Base-by-base conservation (phyloP, 2,329 filamentous ascomycete species). In the Ceratocystiopsis sp. region DNA sequence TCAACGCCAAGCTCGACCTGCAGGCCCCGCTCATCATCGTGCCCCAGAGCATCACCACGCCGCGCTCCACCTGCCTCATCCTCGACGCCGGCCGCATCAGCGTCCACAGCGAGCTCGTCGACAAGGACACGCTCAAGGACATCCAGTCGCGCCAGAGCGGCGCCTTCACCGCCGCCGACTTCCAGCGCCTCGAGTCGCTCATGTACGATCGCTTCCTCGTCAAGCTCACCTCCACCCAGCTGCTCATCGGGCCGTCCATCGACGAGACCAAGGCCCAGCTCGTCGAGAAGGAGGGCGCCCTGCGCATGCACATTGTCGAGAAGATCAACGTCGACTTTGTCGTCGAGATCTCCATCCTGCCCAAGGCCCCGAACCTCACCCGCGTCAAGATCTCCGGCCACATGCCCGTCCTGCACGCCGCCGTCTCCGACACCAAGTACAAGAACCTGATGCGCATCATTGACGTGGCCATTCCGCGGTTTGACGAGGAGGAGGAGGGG, bases 161-260 rank as follows among this genome's bases (percentile, higher is more conserved):
- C 45, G 68, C 82, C 21, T 95, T 93, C 55, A 91, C 79, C 8
- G 84, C 93, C 14, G 79, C 89, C 47, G 93, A 99, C 55, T 85
- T 85, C 58, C 80, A 82, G 58, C 75, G 80, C 38, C 73, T 99
- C 4, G 86, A 96, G 58, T 83, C 81, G 15, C 69, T 94, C 52
- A 93, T 99, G 82, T 99, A 99, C 56, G 91, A 99, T 67, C 91
- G 86, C 44, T 99, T 98, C 59, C 67, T 85, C 37, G 74, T 99
- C 52, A 93, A 93, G 55, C 68, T 99, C 25, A 81, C 93, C 17
- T 93, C 89, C 0, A 98, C 91, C 0, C 91, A 99, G 59, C 78
- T 98, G 16, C 71, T 99, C 38, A 94, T 98, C 49, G 91, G 91
- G 0, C 86, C 87, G 0, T 93, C 89, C 0, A 84, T 98, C 40